A percentile compares a stretch with the other conserved stretches of the same genome.
These are phyloP conservation scores for Mortierella sp. DNA, from an alignment of 371 early-diverging fungal genomes.

Conservation along the genomic window DNA sequence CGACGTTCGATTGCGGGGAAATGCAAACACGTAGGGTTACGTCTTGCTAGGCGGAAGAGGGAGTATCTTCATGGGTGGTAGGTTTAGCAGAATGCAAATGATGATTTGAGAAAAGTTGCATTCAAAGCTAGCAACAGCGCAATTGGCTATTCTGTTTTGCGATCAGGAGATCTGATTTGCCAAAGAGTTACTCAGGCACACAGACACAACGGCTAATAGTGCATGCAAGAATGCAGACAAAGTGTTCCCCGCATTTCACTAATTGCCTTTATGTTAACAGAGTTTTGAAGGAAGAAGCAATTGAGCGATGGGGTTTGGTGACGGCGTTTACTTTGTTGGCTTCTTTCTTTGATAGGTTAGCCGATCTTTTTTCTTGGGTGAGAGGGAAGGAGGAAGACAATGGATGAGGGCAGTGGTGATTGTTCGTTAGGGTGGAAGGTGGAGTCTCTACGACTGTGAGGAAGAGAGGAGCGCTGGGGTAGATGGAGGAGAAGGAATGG, in stretches of 20 bases:
- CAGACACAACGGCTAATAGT: not conserved
- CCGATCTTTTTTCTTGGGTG: not conserved
- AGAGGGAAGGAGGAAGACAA: not conserved
- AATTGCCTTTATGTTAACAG: not conserved
- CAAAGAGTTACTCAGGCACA: not conserved
- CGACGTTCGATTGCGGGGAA: too few species aligned
- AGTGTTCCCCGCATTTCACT: not conserved
- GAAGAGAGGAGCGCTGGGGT: not conserved
- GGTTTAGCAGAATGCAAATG: too few species aligned
- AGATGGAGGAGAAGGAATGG: not conserved
- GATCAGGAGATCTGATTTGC: not conserved
- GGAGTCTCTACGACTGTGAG: not conserved
- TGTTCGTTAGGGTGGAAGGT: too few species aligned
- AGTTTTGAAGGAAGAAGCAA: not conserved
- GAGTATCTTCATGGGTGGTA: not conserved
- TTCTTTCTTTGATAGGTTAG: not conserved
- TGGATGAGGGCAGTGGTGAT: not conserved
- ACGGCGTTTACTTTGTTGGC: not conserved
- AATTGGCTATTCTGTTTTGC: not conserved
- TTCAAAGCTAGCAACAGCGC: not conserved
- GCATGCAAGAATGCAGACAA: not conserved
- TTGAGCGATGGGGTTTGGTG: not conserved
- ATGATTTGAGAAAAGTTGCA: too few species aligned
- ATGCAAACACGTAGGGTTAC: too few species aligned
- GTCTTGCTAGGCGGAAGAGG: too few species aligned